Evolutionary conservation across 2,329 filamentous ascomycete genomes (phyloP), one percentile per base, ranked within the genome.

Genomic region (Tolypocladium inflatum): DNA sequence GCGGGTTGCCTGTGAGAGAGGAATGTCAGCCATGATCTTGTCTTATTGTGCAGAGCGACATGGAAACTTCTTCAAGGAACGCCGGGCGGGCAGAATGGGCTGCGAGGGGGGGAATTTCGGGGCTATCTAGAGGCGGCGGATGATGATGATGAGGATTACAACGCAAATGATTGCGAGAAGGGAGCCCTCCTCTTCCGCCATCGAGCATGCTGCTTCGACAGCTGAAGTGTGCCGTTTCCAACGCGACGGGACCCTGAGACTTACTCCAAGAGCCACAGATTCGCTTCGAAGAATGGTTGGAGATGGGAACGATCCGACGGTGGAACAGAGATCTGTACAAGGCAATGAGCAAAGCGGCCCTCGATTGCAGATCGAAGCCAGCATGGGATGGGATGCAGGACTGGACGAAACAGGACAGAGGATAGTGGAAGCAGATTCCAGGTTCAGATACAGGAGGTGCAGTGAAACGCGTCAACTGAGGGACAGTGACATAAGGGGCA

Each of bases 221-320:
- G 30, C 30, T 3, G 48, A 52, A 13, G 19, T 15, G 9, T 8
- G 15, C 48, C 30, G 4, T 6, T 6, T 21, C 1, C 30, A 35
- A 13, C 48, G 17, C 10, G 30, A 30, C 7, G 48, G 33, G 30
- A 5, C 30, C 26, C 4, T 8, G 19, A 33, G 55, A 62, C 68
- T 58, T 67, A 70, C 71, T 64, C 68, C 60, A 63, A 62, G 64
- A 69, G 63, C 67, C 66, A 67, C 67, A 72, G 62, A 70, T 72
- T 63, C 63, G 64, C 59, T 67, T 64, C 63, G 57, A 63, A 58
- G 61, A 59, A 63, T 65, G 63, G 63, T 62, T 65, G 60, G 64
- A 71, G 61, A 69, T 70, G 64, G 60, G 61, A 63, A 70, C 67
- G 67, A 64, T 68, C 62, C 63, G 61, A 61, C 56, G 60, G 59